Evolutionary conservation across 2,329 filamentous ascomycete genomes (phyloP).

Genomic region (Cordyceps fumosorosea): DNA sequence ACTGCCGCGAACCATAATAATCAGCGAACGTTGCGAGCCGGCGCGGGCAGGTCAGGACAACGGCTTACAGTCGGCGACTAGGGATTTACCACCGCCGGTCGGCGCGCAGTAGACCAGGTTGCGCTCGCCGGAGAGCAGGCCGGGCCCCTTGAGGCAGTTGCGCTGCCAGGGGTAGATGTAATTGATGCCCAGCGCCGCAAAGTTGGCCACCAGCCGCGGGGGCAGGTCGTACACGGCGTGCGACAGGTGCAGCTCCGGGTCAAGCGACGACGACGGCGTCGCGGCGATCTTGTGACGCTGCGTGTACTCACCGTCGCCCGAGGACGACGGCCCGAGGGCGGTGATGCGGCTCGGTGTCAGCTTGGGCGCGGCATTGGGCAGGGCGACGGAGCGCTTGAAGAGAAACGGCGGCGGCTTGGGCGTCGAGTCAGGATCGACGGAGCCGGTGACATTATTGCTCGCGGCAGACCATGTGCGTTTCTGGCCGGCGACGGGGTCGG

Average conservation of each 20-base stretch:
- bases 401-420: constrained; percentile 15
- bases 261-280: constrained; percentile 45
- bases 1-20: constrained; percentile 32
- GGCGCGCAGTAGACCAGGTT: constrained; percentile 77
- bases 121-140: constrained; percentile 56
- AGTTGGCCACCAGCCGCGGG: constrained; percentile 53
- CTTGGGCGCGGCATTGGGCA: constrained; percentile 24
- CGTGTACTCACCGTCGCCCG: constrained; percentile 44
- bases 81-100: constrained; percentile 70
- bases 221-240: constrained; percentile 60
- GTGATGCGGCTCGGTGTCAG: constrained; percentile 42
- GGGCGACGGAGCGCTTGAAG: constrained; percentile 28
- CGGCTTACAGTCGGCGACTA: constrained; percentile 57
- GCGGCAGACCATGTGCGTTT: constrained; percentile 36
- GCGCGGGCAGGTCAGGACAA: too few species aligned
- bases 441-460: constrained; percentile 14
- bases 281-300: constrained; percentile 46
- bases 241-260: constrained; percentile 53
- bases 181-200: constrained; percentile 59
- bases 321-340: constrained; percentile 19
- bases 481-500: constrained; percentile 29
- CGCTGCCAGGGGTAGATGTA: constrained; percentile 77
- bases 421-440: constrained; percentile 3
- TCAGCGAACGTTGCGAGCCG: constrained; percentile 15
- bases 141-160: constrained; percentile 61